Conservation (phyloP, 768 basidiomycete species). For the Phanerochaete sordida region DNA sequence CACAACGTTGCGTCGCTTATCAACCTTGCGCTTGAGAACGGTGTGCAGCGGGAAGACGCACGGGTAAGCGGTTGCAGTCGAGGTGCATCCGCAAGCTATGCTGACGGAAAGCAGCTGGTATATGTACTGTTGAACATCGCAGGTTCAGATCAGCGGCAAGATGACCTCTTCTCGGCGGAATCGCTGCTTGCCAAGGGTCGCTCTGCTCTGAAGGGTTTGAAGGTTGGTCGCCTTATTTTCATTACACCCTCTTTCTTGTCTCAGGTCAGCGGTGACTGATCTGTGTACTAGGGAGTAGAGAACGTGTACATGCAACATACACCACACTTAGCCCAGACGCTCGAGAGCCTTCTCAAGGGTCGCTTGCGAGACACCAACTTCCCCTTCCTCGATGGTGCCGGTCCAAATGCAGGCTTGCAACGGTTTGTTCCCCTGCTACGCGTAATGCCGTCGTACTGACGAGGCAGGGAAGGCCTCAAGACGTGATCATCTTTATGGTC, state of each 20-base stretch:
- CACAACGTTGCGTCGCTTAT: constrained; percentile 79
- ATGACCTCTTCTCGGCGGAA: constrained; percentile 95
- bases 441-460: not conserved
- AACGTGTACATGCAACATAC: constrained; percentile 98
- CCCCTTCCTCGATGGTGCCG: constrained; percentile 78
- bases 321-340: constrained; percentile 88
- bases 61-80: constrained; percentile 38
- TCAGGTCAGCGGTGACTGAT: not conserved
- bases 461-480: constrained; percentile 67
- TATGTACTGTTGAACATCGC: constrained; percentile 91
- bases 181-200: constrained; percentile 92
- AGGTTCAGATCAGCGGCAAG: constrained; percentile 94
- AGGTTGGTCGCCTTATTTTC: constrained; percentile 61
- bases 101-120: constrained; percentile 59
- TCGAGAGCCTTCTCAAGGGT: constrained; percentile 87
- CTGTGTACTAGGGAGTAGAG: constrained; percentile 76
- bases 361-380: constrained; percentile 84
- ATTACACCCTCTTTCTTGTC: not conserved
- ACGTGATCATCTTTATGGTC: constrained; percentile 94
- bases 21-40: constrained; percentile 70
- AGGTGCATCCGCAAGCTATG: not conserved
- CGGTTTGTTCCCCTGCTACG: constrained; percentile 38
- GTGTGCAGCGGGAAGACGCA: constrained; percentile 73
- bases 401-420: constrained; percentile 67
- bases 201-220: constrained; percentile 92